Base-by-base conservation (phyloP, 257 asterid species). In the Avicennia marina region DNA sequence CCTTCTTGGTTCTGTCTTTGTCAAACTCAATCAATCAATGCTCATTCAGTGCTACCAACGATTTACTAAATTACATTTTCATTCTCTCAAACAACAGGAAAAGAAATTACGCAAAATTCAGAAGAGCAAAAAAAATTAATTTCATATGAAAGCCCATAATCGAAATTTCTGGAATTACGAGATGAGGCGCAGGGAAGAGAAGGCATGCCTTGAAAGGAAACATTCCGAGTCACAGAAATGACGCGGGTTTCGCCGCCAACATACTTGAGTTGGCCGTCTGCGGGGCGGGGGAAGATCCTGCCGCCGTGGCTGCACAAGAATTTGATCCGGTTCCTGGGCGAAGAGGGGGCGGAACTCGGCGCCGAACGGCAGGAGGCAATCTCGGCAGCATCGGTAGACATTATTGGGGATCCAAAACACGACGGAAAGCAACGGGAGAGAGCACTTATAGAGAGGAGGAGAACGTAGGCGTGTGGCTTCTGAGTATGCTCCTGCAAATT, bases 191-290 rank as follows among this genome's bases (percentile, higher is more conserved):
- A n/a, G 12, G 29, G 11, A 17, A 12, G 31, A 4, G 12, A 24
- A 38, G 2, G 6, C 43, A 17, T 56, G 78, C 94, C 90, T 70
- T 53, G 71, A 70, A 81, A 75, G 58, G 74, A 53, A 40, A 79
- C 77, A 41, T 79, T 79, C 17, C 77, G 64, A n/a, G 76, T 75
- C 32, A 79, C 87, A 0, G 85, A 74, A 46, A 84, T 73, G 51
- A 84, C 81, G 4, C 94, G 84, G 24, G 94, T 84, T 74, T 84
- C 94, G 11, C 94, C 94, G 7, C 94, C 94, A 1, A 85, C 83
- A 21, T 85, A 85, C 56, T 85, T 85, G 58, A 85, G 94, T 15
- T 72, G 81, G 53, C 83, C 79, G 45, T 81, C 87, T 11, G 66
- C 26, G 0, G 87, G 90, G 48, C 81, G 69, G n/a, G 87, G 94